A percentile compares a stretch with the other conserved stretches of the same genome.
phyloP scores from a whole-genome alignment of 345 rosid genomes.

The Syzygium oleosum region DNA sequence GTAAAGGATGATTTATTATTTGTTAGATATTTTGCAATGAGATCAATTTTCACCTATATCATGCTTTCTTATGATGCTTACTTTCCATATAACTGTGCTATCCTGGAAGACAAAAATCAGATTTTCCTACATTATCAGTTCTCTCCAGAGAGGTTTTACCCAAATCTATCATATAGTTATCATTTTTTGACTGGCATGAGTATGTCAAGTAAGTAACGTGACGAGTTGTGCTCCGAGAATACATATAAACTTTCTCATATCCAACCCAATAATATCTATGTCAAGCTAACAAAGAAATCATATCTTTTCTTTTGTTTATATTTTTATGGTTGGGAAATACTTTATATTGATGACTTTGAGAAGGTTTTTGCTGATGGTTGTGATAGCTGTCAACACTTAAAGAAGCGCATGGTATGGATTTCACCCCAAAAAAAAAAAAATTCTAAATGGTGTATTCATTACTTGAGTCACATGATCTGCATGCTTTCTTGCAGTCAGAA shows the following conservation, averaged over 20 bases:
- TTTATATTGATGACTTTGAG: neutral
- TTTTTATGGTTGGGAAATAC: neutral
- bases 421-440: neutral
- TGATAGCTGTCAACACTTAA: neutral
- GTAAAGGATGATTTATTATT: too few species aligned
- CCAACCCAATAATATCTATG: neutral
- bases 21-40: too few species aligned
- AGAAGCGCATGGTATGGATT: neutral
- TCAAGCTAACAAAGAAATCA: neutral
- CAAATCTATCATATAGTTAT: neutral
- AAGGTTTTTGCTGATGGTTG: neutral
- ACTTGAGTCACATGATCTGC: neutral
- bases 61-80: too few species aligned
- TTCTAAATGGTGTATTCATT: too few species aligned
- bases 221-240: neutral
- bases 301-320: neutral
- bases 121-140: neutral
- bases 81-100: neutral
- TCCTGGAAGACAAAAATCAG: neutral
- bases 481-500: slow-evolving; percentile 44
- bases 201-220: neutral
- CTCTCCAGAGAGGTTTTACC: neutral
- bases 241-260: neutral
- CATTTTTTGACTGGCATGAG: neutral
- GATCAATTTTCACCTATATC: too few species aligned